phyloP scores from a whole-genome alignment of 345 rosid genomes.

The Bretschneidera sinensis region DNA sequence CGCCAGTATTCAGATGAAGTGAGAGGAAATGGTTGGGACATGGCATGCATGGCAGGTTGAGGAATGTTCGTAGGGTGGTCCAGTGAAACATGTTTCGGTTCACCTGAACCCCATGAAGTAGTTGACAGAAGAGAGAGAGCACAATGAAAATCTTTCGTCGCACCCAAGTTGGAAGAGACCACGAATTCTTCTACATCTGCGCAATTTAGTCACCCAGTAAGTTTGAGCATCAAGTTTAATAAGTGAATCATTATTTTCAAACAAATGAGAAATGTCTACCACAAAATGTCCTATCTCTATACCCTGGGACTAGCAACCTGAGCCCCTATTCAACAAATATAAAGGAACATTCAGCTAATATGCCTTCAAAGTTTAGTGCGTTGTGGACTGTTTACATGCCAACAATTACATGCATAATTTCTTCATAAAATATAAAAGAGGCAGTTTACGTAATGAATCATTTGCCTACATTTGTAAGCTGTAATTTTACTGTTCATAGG shows the following conservation, averaged over 20 bases:
- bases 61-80: slow-evolving; percentile 30
- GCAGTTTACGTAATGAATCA: too few relatives aligned
- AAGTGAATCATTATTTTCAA: background rate
- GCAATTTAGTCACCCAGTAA: slow-evolving; percentile 3
- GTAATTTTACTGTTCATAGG: too few relatives aligned
- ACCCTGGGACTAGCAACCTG: background rate
- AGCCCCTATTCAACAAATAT: background rate
- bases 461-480: too few relatives aligned
- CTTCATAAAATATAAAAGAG: too few relatives aligned
- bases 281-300: background rate
- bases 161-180: slow-evolving; percentile 47
- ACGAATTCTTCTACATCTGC: slow-evolving; percentile 48
- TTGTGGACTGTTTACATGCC: too few relatives aligned
- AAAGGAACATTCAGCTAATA: background rate
- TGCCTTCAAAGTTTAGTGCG: background rate
- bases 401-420: too few relatives aligned
- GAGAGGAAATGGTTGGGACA: slow-evolving; percentile 26
- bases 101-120: slow-evolving; percentile 46
- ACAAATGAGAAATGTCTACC: slow-evolving; percentile 1
- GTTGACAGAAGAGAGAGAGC: slow-evolving; percentile 99
- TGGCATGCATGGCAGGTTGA: slow-evolving; percentile 25
- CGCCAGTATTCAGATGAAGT: slow-evolving; percentile 39
- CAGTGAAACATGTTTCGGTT: slow-evolving; percentile 43
- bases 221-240: background rate
- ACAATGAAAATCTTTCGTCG: slow-evolving; percentile 65